A percentile compares a stretch with the other conserved stretches of the same genome.
Evolutionary conservation across 257 asterid species (phyloP).

Genomic region (Solanum virginianum): DNA sequence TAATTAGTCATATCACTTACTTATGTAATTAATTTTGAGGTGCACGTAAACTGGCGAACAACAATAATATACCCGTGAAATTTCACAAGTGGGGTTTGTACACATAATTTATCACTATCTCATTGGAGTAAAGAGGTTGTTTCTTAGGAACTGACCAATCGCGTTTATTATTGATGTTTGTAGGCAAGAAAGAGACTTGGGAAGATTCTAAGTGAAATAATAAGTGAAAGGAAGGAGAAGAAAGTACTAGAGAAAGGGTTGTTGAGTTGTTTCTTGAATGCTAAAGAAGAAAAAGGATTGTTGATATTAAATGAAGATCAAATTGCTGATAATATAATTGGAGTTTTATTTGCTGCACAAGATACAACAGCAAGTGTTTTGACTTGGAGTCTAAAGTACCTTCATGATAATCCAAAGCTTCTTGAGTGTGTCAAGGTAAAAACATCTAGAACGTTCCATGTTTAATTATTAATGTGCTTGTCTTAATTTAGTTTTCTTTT

Average conservation of each 20-base stretch:
- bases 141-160: no score
- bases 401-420: constrained; percentile 45
- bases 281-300: constrained; percentile 26
- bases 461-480: background rate
- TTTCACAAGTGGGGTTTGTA: no score
- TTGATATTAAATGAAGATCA: constrained; percentile 42
- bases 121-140: rapidly evolving
- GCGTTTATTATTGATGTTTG: background rate
- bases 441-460: background rate
- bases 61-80: no score
- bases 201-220: constrained; percentile 33
- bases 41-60: background rate
- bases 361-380: constrained; percentile 78
- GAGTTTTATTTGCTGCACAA: constrained; percentile 82
- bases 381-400: constrained; percentile 81
- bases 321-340: constrained; percentile 73
- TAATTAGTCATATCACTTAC: background rate
- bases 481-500: background rate
- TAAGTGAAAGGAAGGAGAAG: constrained; percentile 45
- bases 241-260: constrained; percentile 28
- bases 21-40: background rate
- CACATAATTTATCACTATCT: no score
- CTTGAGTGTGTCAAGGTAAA: constrained; percentile 53
- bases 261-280: constrained; percentile 38
- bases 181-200: constrained; percentile 76